These are phyloP conservation scores for Cercophora samala DNA, from an alignment of 495 filamentous ascomycete genomes.

Conservation along the genomic window DNA sequence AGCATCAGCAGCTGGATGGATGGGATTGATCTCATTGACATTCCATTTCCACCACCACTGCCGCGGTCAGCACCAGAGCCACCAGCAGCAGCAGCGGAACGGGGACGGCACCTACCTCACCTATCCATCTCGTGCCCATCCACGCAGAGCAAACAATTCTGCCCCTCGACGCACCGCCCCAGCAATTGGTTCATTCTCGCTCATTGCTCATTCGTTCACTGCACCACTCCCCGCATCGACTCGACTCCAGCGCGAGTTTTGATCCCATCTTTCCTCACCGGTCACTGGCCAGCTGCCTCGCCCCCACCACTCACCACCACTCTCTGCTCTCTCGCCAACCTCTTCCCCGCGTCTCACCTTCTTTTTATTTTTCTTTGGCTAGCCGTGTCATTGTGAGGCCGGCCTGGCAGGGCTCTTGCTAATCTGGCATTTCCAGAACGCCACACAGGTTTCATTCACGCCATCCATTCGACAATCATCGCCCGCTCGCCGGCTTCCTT, in stretches of 20 bases:
- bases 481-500: constrained; percentile 7
- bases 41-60: constrained; percentile 3
- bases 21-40: constrained; percentile 7
- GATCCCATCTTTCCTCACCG: constrained; percentile 10
- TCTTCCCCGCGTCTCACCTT: constrained; percentile 13
- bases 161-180: background rate
- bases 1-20: background rate
- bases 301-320: constrained; percentile 14
- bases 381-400: constrained; percentile 6
- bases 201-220: constrained; percentile 1
- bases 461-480: constrained; percentile 10
- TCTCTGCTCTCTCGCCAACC: constrained; percentile 9
- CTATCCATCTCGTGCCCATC: background rate
- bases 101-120: constrained; percentile 4
- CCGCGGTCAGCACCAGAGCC: constrained; percentile 3
- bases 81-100: constrained; percentile 10
- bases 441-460: constrained; percentile 17
- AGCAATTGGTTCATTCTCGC: constrained; percentile 9
- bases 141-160: constrained; percentile 17
- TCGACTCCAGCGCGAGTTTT: constrained; percentile 1
- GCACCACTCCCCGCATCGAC: constrained; percentile 2
- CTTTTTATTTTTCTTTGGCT: constrained; percentile 3
- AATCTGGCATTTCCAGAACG: constrained; percentile 9
- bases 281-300: constrained; percentile 16
- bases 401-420: constrained; percentile 17